Evolutionary conservation across 2,329 filamentous ascomycete genomes (phyloP), one percentile per base, ranked within the genome.

Genomic region (Fusarium stilboides): DNA sequence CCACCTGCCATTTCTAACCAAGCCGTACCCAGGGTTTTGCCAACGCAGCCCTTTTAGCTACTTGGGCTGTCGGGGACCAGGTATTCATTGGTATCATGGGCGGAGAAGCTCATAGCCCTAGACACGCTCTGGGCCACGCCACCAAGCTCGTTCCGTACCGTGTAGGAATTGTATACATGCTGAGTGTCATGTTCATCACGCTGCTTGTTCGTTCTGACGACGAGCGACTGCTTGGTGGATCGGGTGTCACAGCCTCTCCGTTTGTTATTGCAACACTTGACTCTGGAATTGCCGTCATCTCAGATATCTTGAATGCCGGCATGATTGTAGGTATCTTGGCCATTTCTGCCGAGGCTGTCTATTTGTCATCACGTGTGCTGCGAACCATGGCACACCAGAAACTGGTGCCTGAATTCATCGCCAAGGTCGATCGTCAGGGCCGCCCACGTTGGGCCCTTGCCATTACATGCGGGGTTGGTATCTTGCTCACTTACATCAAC

Each of bases 21-120:
- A 2, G 3, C 3, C 8, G 6, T 3, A 3, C 24, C 1, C 8
- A 72, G 69, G 69, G 69, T 9, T 72, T 72, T 5, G 70, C 70
- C 1, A 72, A 57, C 22, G 63, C 52, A n/a, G 61, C 67, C 3
- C 47, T 72, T 8, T 33, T 72, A 3, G 69, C 70, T 3, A 66
- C 56, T 12, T 72, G 70, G 69, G 70, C 70, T 1, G 69, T 72
- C 2, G 70, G 70, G 0, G 70, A 72, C 4, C 70, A 72, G 37
- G 69, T 72, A 8, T 72, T 72, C 5, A 71, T 72, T 36, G 70
- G 70, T n/a, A 64, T 72, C 33, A 72, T 72, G 66, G 69, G 61
- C 8, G 70, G 70, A 2, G 70, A 72, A 36, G 69, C 69, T 1
- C 40, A 70, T 40, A 61, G 55, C 15, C 70, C 70, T 1, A 57